Evolutionary conservation across 768 basidiomycete species (phyloP).

Genomic region (Termitomyces sp.): DNA sequence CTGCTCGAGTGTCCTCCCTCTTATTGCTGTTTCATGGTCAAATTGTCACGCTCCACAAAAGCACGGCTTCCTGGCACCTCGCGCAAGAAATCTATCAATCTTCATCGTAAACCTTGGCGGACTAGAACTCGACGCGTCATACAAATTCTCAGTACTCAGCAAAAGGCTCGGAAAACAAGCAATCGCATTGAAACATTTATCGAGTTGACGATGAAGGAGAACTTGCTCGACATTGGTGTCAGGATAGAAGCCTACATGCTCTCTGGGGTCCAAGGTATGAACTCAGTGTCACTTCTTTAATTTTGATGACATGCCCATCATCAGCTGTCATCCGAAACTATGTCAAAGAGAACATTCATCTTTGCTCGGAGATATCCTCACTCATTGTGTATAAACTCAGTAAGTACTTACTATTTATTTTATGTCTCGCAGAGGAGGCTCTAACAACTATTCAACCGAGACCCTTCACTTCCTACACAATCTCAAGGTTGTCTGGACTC

Average conservation of each 20-base stretch:
- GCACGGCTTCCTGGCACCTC: too few relatives aligned
- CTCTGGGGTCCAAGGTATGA: neutral
- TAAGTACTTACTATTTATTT: neutral
- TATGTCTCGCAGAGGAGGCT: too few relatives aligned
- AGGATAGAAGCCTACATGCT: slow-evolving; percentile 1
- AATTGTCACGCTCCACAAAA: too few relatives aligned
- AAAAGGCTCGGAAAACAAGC: neutral
- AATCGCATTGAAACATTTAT: neutral
- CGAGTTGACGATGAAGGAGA: neutral
- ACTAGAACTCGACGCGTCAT: too few relatives aligned
- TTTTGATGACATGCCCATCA: neutral
- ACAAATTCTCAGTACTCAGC: too few relatives aligned
- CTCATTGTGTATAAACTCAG: neutral
- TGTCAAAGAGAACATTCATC: neutral
- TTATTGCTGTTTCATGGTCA: too few relatives aligned
- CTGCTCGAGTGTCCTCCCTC: too few relatives aligned
- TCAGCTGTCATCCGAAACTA: neutral
- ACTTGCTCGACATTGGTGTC: neutral
- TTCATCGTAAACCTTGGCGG: too few relatives aligned
- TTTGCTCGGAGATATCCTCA: neutral
- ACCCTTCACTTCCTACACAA: too few relatives aligned
- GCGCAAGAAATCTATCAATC: too few relatives aligned
- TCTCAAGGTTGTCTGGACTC: too few relatives aligned
- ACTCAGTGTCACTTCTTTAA: neutral
- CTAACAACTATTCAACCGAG: too few relatives aligned